Evolutionary conservation across 148 eudicot genomes (phyloP), one percentile per base, ranked within the genome.

Genomic region (Heliamphora exappendiculata): DNA sequence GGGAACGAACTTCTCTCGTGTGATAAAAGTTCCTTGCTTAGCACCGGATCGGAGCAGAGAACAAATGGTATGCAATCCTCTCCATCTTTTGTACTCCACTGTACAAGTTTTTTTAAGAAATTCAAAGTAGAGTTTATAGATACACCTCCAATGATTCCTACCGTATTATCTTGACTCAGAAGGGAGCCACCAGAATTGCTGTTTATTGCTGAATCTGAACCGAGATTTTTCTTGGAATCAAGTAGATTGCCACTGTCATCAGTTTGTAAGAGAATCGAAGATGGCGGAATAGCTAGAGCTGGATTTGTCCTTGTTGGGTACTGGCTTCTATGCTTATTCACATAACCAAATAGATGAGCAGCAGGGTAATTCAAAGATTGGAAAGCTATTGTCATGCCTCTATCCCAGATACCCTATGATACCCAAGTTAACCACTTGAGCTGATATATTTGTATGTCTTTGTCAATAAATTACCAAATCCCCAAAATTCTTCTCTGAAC

Each of bases 101-200:
- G 77, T 34, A 81, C 87, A 11, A 92, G 77, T 78, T 87, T 92
- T 20, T 83, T 82, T 71, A 89, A 81, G 81, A 86, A 92, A 79
- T 47, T 78, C 28, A 89, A 51, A 62, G 90, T 86, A 19, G 87
- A 85, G 39, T 73, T 78, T 64, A 77, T 54, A 29, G 84, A 85
- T 34, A 82, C 83, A 14, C 97, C 94, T 78, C 91, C 97, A 24
- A 92, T 82, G 49, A 92, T 82, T 9, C 97, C 97, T 22, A 92
- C 78, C 10, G 87, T 75, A 77, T 84, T 87, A 5, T 65, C 76
- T 53, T 89, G 90, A 60, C 68, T 68, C n/a, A 83, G 81, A 73
- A 80, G 14, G 39, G 82, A 80, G 80, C 68, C 77, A 60, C 67
- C 72, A 53, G 49, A 67, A 75, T 73, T 34, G 22, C 19, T 62